These are phyloP conservation scores for Paecilomyces sp. DNA, from an alignment of 2,329 filamentous ascomycete species.

Conservation along the genomic window DNA sequence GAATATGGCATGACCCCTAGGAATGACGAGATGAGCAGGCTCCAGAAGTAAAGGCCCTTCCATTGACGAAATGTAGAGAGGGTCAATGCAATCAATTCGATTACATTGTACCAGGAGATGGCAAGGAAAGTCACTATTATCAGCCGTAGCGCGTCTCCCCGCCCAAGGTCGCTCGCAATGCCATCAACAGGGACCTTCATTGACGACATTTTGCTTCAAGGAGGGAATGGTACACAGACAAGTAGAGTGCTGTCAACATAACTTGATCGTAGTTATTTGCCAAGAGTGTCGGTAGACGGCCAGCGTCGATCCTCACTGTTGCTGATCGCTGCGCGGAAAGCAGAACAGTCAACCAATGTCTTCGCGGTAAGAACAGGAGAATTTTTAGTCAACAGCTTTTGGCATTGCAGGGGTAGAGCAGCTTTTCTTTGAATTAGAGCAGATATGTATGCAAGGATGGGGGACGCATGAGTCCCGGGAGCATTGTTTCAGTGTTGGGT, in stretches of 20 bases:
- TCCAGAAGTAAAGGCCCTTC: conserved; percentile 38
- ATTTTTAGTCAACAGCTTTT: background rate
- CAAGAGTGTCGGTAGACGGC: background rate
- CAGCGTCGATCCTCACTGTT: background rate
- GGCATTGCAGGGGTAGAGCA: background rate
- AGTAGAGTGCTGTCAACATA: background rate
- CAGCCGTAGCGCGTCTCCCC: conserved; percentile 14
- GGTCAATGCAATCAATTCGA: conserved; percentile 35
- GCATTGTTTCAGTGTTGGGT: background rate
- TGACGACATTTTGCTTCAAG: conserved; percentile 1
- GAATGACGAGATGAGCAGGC: conserved; percentile 26
- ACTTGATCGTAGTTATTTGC: background rate
- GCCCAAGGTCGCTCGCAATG: conserved; percentile 21
- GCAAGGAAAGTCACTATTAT: conserved; percentile 24
- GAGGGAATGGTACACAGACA: background rate
- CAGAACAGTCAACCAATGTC: background rate
- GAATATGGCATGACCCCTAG: conserved; percentile 31
- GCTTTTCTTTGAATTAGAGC: background rate
- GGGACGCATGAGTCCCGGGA: background rate
- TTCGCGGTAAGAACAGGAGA: background rate
- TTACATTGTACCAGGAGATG: conserved; percentile 43
- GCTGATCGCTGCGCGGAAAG: background rate
- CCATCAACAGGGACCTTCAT: conserved; percentile 19
- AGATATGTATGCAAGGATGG: background rate
- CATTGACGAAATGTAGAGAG: conserved; percentile 32